Conservation (phyloP, 2,329 filamentous ascomycete species). For the Ceratocystis alfenasii region DNA sequence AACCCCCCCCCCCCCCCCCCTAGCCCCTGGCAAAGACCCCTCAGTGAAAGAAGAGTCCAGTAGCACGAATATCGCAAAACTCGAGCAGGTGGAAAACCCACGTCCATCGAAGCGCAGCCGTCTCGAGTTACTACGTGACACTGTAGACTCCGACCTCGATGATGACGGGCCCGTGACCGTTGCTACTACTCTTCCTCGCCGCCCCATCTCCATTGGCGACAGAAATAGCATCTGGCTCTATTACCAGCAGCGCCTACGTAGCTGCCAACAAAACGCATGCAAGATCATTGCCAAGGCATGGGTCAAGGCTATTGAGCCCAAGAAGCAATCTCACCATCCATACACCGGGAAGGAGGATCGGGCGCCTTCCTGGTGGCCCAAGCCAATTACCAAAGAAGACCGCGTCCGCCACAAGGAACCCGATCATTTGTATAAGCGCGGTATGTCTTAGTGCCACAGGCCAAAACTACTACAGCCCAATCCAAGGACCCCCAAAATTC, state of each 20-base stretch:
- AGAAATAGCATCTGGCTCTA: constrained; percentile 44
- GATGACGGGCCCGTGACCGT: constrained; percentile 8
- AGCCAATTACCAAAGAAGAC: constrained; percentile 38
- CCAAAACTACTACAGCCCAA: not conserved
- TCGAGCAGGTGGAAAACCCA: not conserved
- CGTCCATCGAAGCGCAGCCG: not conserved
- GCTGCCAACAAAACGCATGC: constrained; percentile 58
- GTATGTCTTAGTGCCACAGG: constrained; percentile 33
- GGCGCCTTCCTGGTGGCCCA: constrained; percentile 56
- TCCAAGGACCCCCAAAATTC: not conserved
- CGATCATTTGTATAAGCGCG: constrained; percentile 57
- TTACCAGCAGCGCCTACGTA: constrained; percentile 50
- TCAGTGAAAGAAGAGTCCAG: constrained; percentile 1
- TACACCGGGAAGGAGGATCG: constrained; percentile 55
- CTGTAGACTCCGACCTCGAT: constrained; percentile 2
- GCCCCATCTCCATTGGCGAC: constrained; percentile 40
- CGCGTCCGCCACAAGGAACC: constrained; percentile 58
- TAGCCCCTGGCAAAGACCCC: not conserved
- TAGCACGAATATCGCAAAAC: not conserved
- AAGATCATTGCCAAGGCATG: constrained; percentile 64
- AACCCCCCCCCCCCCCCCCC: not conserved
- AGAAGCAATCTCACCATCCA: constrained; percentile 63
- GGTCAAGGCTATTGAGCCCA: constrained; percentile 63
- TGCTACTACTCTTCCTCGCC: not conserved
- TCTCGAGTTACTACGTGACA: not conserved